Base-by-base conservation (phyloP, 352 stramenopile species). In the Globisporangium radiosum region DNA sequence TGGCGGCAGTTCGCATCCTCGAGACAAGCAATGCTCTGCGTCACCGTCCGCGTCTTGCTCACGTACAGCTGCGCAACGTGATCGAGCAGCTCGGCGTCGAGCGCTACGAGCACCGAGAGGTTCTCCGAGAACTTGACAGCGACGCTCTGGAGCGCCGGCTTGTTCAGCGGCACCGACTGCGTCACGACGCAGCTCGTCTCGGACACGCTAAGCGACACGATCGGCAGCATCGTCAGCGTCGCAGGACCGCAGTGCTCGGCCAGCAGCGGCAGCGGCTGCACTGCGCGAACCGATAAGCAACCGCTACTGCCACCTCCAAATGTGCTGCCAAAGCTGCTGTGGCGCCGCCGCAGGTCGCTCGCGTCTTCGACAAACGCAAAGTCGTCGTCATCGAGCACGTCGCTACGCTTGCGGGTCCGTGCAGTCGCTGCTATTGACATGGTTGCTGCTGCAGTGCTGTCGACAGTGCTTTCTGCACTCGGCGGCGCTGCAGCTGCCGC, bases 41-140 rank as follows among this genome's bases (percentile, higher is more conserved):
- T 92, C 17, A 94, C 71, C 0, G 78, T 75, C 42, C 84, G 76
- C 25, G 75, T 62, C 54, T 94, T 94, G 57, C 78, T 91, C 5
- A 76, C 60, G 54, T 92, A 95, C 0, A 95, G 69, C 50, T 88
- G 80, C 5, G 79, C 76, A 15, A 91, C 78, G 56, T 81, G 85
- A 49, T 90, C 79, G 11, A 92, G 54, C 52, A 93, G 69, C 66
- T 93, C 84, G 0, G 79, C 76, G 70, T 93, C 84, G 2, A 93
- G 60, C 0, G 81, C 75, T 19, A 93, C 78, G 14, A 93, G 58
- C 60, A 90, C 74, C 6, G 84, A 93, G 50, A 95, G 47, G 38
- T 88, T 91, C 45, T 94, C 86, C 0, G 84, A 92, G 56, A 90
- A 95, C 56, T 94, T 90, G 19, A 87, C 77, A 4, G 80, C 73